Percentiles rank a stretch among this genome's conserved stretches.
Evolutionary conservation across 2,329 filamentous ascomycete genomes (phyloP).

Genomic region (Paraphaeosphaeria sporulosa): DNA sequence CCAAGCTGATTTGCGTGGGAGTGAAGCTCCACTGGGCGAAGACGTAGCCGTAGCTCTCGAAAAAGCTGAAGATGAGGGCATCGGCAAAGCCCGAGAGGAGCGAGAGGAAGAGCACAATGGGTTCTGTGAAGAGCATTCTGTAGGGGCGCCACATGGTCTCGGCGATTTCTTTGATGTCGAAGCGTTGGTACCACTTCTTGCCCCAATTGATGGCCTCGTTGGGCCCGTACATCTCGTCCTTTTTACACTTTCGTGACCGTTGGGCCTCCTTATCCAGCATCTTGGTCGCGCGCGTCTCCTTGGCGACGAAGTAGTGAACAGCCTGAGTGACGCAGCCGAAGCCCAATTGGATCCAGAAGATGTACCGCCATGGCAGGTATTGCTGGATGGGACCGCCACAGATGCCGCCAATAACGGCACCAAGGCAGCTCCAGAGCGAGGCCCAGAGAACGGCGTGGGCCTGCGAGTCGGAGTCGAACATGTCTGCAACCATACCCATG

Average conservation of each 20-base stretch:
- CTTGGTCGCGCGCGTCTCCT: slow-evolving; percentile 77
- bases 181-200: slow-evolving; percentile 26
- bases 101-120: slow-evolving; percentile 74
- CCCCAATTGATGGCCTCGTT: slow-evolving; percentile 61
- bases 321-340: slow-evolving; percentile 74
- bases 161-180: slow-evolving; percentile 52
- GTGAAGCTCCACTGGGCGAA: slow-evolving; percentile 72
- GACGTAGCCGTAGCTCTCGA: slow-evolving; percentile 72
- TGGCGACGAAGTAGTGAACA: slow-evolving; percentile 72
- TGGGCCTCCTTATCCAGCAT: slow-evolving; percentile 81
- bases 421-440: slow-evolving; percentile 65
- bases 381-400: slow-evolving; percentile 77
- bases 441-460: slow-evolving; percentile 61
- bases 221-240: slow-evolving; percentile 68
- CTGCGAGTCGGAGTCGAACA: slow-evolving; percentile 34
- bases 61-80: slow-evolving; percentile 80
- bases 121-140: slow-evolving; percentile 76
- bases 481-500: slow-evolving; percentile 69
- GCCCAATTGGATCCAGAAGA: slow-evolving; percentile 85
- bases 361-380: slow-evolving; percentile 75
- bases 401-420: slow-evolving; percentile 77
- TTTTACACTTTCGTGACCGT: slow-evolving; percentile 68
- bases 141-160: slow-evolving; percentile 70
- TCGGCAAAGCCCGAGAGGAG: slow-evolving; percentile 77
- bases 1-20: slow-evolving; percentile 64